Base-by-base conservation (phyloP, 1,284 basidiomycete genomes). In the Apiotrichum mycotoxinovorans region DNA sequence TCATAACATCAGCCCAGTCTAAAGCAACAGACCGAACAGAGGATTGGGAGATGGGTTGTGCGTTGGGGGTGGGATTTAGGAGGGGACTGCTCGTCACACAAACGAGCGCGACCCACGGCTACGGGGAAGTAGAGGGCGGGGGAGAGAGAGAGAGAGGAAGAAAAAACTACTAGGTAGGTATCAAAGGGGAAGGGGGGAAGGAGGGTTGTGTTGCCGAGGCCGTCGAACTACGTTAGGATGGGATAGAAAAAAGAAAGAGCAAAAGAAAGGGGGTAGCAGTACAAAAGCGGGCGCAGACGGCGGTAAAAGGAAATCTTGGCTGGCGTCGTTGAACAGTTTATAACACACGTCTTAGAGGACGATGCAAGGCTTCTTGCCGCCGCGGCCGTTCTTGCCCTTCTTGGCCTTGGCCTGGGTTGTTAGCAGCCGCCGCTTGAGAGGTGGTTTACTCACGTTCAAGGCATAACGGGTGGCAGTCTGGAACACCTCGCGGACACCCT, bases 401-500 rank as follows among this genome's bases (percentile, higher is more conserved):
- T 44, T 40, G 43, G 40, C 34, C 56, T 65, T 62, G 38, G 59
- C 40, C 61, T 62, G 53, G 0, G 18, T 40, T 2, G 51, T 33
- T 41, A 43, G 26, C 14, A 34, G n/a, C 17, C n/a, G n/a, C n/a
- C n/a, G n/a, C n/a, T n/a, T n/a, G n/a, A n/a, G n/a, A n/a, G n/a
- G n/a, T n/a, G n/a, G n/a, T n/a, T n/a, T n/a, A 69, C 73, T 60
- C 61, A 76, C 77, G 61, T 87, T 81, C 48, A 92, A 82, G 44
- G 89, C 89, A 52, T 87, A 85, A 65, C 88, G 84, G 53, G 89
- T 91, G 42, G 91, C 91, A 64, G 87, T 86, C 77, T 93, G 89
- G 83, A 95, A 94, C 41, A 93, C 90, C 76, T 94, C 91, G 65
- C 88, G 84, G 51, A 95, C 91, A 64, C 91, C 91, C 75, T 89